phyloP scores from a whole-genome alignment of 129 eudicot species.

The Flaveria brownii region DNA sequence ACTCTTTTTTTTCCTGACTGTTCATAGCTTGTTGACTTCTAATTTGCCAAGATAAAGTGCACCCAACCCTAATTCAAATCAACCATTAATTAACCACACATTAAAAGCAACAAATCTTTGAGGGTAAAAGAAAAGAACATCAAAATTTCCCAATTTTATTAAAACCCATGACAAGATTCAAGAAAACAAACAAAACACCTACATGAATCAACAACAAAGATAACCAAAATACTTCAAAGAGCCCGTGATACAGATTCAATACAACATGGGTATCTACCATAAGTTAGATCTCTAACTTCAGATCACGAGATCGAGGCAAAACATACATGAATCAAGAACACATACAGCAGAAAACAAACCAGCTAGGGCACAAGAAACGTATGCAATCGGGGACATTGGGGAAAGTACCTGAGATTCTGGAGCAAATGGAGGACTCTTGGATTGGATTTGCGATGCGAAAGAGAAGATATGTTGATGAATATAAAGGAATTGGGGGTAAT shows the following conservation, averaged over 20 bases:
- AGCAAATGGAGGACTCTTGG: not conserved
- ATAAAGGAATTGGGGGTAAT: constrained; percentile 21
- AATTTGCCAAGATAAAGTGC: not conserved
- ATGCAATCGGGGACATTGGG: not conserved
- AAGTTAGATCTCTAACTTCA: not conserved
- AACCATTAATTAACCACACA: not conserved
- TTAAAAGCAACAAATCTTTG: not conserved
- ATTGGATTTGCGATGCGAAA: constrained; percentile 2
- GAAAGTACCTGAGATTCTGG: constrained; percentile 23
- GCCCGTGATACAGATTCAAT: not conserved
- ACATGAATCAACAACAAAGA: not conserved
- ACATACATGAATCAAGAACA: not conserved
- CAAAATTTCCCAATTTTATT: not conserved
- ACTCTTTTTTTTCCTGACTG: not conserved
- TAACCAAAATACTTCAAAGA: not conserved
- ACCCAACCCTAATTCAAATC: not conserved
- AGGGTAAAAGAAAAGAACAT: not conserved
- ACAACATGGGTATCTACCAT: not conserved
- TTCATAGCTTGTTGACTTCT: constrained; percentile 23
- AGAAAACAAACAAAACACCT: constrained; percentile 3
- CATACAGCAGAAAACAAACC: not conserved
- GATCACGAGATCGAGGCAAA: not conserved
- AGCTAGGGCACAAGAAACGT: not conserved
- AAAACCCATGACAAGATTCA: not conserved
- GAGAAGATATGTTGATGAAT: not conserved